A percentile compares a stretch with the other conserved stretches of the same genome.
These are phyloP conservation scores for Clarireedia homoeocarpa DNA, from an alignment of 2,329 filamentous ascomycete genomes.

Conservation along the genomic window DNA sequence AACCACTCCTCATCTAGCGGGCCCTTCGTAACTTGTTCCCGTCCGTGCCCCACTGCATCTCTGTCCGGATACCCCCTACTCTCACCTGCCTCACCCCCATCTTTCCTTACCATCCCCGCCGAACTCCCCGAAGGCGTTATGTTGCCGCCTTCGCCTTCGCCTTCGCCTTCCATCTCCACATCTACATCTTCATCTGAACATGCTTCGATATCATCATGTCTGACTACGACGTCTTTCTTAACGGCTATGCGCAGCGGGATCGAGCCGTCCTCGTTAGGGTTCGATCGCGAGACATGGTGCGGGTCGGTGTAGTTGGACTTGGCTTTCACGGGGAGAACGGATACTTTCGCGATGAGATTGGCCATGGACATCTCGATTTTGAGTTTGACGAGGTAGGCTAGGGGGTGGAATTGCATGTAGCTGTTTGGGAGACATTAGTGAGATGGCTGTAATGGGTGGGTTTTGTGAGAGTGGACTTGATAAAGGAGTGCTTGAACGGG, in stretches of 20 bases:
- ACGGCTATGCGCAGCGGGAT: neutral
- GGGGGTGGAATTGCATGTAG: slow-evolving; percentile 35
- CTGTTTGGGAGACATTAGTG: slow-evolving; percentile 3
- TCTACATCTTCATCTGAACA: neutral
- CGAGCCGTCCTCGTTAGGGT: no score
- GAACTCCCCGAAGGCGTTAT: no score
- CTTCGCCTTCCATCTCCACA: neutral
- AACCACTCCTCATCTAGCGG: no score
- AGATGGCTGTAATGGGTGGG: neutral
- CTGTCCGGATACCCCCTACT: no score
- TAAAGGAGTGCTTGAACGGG: neutral
- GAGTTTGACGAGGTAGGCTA: slow-evolving; percentile 36
- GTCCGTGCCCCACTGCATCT: no score
- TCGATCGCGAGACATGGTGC: no score
- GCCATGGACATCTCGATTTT: slow-evolving; percentile 40
- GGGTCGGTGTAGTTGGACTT: no score
- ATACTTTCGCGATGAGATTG: slow-evolving; percentile 30
- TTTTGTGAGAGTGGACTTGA: neutral
- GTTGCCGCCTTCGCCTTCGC: no score
- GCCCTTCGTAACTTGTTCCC: no score
- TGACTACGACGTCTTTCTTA: neutral
- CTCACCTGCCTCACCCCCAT: no score
- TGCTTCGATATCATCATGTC: neutral
- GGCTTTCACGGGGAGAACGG: neutral
- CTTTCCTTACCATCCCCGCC: no score